Evolutionary conservation across 1,284 basidiomycete genomes (phyloP).

Genomic region (Sphagnurus paluster): DNA sequence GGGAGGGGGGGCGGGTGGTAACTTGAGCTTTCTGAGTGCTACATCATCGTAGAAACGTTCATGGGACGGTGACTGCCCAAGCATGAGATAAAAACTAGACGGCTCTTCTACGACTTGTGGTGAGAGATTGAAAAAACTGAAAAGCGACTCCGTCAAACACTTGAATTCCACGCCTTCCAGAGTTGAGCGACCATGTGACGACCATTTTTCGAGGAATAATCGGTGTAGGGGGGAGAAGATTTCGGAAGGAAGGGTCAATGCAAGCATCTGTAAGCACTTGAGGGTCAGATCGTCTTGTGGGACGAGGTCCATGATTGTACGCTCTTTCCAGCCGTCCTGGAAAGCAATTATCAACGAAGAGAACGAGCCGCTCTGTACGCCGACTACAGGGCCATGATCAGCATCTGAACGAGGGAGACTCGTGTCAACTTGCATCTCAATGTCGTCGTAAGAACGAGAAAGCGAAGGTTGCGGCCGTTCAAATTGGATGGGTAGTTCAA

Average conservation of each 20-base stretch:
- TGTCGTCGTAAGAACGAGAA: conserved; percentile 2
- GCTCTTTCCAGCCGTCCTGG: conserved; percentile 45
- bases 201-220: conserved; percentile 60
- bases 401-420: conserved; percentile 19
- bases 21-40: conserved; percentile 44
- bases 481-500: conserved; percentile 43
- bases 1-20: conserved; percentile 33
- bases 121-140: conserved; percentile 47
- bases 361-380: conserved; percentile 41
- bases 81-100: conserved; percentile 32
- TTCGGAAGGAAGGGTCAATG: conserved; percentile 57
- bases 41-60: conserved; percentile 58
- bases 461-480: conserved; percentile 10
- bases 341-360: conserved; percentile 49
- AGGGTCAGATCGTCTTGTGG: conserved; percentile 53
- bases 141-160: conserved; percentile 53
- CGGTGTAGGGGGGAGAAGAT: conserved; percentile 57
- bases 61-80: conserved; percentile 38
- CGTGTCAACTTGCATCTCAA: conserved; percentile 22
- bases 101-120: conserved; percentile 17
- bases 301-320: conserved; percentile 49
- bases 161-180: conserved; percentile 54
- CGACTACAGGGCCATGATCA: conserved; percentile 33
- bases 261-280: conserved; percentile 61
- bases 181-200: conserved; percentile 38